phyloP scores from a whole-genome alignment of 768 basidiomycete genomes.

The Kwoniella mangroviensis region DNA sequence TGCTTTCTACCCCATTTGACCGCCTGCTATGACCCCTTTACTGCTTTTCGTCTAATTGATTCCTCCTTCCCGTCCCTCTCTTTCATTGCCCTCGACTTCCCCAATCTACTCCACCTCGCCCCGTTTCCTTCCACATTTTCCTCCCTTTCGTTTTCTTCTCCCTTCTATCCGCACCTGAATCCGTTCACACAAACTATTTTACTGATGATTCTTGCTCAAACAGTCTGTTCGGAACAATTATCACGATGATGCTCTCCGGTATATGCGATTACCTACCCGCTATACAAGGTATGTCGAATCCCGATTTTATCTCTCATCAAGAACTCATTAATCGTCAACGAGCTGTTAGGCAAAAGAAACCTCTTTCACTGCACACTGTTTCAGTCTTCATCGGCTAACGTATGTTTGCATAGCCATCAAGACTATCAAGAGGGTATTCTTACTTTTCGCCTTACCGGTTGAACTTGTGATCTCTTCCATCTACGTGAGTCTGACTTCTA shows the following conservation, averaged over 20 bases:
- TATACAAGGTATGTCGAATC: constrained; percentile 52
- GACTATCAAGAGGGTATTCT: constrained; percentile 64
- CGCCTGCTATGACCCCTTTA: too few species aligned
- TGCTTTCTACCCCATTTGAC: too few species aligned
- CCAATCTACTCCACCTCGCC: too few species aligned
- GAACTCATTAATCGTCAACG: too few species aligned
- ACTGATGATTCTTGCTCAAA: neutral
- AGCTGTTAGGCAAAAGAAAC: too few species aligned
- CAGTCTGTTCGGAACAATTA: constrained; percentile 59
- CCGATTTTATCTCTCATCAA: too few species aligned
- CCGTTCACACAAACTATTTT: neutral
- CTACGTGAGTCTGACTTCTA: too few species aligned
- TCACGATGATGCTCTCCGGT: constrained; percentile 61
- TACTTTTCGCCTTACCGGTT: constrained; percentile 73
- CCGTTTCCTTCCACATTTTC: too few species aligned
- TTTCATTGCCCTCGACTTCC: too few species aligned
- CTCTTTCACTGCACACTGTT: too few species aligned
- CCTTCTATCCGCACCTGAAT: neutral
- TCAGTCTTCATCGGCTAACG: neutral
- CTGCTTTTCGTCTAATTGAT: too few species aligned
- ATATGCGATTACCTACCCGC: constrained; percentile 61
- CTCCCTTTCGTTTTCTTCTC: neutral
- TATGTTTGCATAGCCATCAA: constrained; percentile 57
- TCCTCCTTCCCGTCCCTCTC: too few species aligned
- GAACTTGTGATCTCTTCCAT: constrained; percentile 64